phyloP scores from a whole-genome alignment of 352 stramenopile species.

The Phytophthora vignae region DNA sequence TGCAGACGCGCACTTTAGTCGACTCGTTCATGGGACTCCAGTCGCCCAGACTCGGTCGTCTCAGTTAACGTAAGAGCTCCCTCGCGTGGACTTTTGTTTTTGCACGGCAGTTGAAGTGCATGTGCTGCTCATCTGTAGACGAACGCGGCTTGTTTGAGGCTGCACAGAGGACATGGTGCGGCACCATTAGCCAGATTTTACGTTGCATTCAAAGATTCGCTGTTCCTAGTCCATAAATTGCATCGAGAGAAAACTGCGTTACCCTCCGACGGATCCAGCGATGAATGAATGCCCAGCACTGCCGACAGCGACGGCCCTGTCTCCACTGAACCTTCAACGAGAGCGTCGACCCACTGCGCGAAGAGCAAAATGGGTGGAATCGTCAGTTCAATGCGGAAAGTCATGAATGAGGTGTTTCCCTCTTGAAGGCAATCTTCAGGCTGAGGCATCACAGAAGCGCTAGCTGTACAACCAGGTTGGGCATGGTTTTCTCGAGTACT shows the following conservation, averaged over 20 bases:
- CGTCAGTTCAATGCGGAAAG: conserved; percentile 2
- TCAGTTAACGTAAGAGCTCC: not conserved
- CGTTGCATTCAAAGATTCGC: not conserved
- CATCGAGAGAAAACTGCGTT: conserved; percentile 14
- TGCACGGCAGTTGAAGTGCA: too few species aligned
- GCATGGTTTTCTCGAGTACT: not conserved
- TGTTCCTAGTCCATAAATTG: conserved; percentile 6
- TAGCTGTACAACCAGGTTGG: not conserved
- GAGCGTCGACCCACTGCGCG: conserved; percentile 25
- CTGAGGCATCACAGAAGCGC: not conserved
- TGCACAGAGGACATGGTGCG: not conserved
- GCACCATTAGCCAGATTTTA: not conserved
- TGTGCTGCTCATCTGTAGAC: too few species aligned
- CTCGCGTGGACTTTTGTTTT: not conserved
- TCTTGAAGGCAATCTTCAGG: not conserved
- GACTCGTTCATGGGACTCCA: not conserved
- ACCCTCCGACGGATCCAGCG: conserved; percentile 1
- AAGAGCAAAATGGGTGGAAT: conserved; percentile 1
- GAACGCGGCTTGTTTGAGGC: not conserved
- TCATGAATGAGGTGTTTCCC: conserved; percentile 4
- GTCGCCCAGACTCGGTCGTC: too few species aligned
- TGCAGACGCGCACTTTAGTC: not conserved
- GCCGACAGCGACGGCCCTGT: not conserved
- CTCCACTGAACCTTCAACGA: not conserved
- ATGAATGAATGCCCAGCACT: not conserved